A percentile compares a stretch with the other conserved stretches of the same genome.
These are phyloP conservation scores for Brassica balearica DNA, from an alignment of 441 rosid genomes.

Conservation along the genomic window DNA sequence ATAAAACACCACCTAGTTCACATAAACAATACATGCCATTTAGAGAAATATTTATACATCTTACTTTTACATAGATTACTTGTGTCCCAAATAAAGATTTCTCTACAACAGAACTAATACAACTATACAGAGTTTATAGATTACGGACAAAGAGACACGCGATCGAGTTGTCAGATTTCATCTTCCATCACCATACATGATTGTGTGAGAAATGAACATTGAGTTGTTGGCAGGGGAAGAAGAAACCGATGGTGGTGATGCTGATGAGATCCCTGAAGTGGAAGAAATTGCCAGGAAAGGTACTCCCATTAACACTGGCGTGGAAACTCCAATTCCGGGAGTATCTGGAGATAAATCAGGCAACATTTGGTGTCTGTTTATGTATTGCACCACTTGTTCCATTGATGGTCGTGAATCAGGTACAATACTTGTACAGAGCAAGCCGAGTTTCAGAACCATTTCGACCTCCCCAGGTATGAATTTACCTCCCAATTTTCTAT, in stretches of 20 bases:
- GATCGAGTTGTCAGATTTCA: not conserved
- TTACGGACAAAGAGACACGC: not conserved
- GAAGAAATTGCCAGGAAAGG: conserved; percentile 32
- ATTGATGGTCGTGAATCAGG: conserved; percentile 47
- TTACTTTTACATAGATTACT: not conserved
- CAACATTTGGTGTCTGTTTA: conserved; percentile 38
- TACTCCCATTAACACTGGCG: conserved; percentile 29
- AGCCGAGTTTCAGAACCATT: conserved; percentile 57
- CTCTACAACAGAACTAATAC: not conserved
- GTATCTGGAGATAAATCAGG: conserved; percentile 44
- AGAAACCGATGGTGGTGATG: conserved; percentile 25
- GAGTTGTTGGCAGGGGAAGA: conserved; percentile 27
- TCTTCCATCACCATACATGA: conserved; percentile 44
- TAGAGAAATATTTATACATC: too few species aligned
- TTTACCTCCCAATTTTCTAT: conserved; percentile 49
- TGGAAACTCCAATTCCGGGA: conserved; percentile 35
- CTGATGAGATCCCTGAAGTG: conserved; percentile 28
- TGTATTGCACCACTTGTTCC: conserved; percentile 48
- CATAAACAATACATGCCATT: too few species aligned
- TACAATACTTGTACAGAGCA: conserved; percentile 49
- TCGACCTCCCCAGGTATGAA: conserved; percentile 52
- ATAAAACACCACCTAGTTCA: too few species aligned
- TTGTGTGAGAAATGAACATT: conserved; percentile 43
- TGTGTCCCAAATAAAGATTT: not conserved
- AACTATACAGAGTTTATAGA: not conserved